phyloP scores from a whole-genome alignment of 2,329 filamentous ascomycete species.

The Colletotrichum coccodes region DNA sequence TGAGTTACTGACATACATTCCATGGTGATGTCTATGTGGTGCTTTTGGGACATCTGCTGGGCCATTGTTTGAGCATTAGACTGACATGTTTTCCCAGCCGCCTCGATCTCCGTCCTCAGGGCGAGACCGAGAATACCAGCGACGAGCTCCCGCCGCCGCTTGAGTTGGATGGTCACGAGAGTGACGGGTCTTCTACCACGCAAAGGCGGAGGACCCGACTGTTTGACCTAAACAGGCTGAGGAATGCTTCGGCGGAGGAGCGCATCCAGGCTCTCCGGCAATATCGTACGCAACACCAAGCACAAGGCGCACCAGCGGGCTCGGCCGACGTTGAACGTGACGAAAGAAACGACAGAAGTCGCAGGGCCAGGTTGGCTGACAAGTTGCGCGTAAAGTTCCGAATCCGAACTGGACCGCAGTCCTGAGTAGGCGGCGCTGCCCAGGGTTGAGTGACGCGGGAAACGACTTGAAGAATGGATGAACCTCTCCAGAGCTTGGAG shows the following conservation, averaged over 20 bases:
- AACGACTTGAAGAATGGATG: background rate
- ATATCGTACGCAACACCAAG: constrained; percentile 53
- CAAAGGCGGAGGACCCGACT: constrained; percentile 61
- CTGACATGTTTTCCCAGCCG: constrained; percentile 52
- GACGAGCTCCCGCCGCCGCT: constrained; percentile 53
- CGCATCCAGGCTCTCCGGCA: constrained; percentile 69
- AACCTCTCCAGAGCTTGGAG: background rate
- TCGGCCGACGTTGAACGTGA: constrained; percentile 40
- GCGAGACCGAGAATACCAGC: constrained; percentile 33
- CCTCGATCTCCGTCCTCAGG: constrained; percentile 61
- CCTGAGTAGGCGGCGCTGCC: background rate
- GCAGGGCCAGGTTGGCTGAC: constrained; percentile 56
- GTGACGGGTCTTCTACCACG: constrained; percentile 42
- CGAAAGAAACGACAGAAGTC: constrained; percentile 47
- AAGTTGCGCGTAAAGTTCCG: constrained; percentile 64
- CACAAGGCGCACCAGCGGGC: background rate
- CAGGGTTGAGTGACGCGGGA: background rate
- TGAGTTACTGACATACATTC: constrained; percentile 51
- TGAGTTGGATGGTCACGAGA: constrained; percentile 48
- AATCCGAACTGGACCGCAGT: constrained; percentile 58
- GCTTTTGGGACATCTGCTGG: background rate
- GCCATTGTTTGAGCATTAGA: background rate
- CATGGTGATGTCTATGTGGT: background rate
- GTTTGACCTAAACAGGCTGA: constrained; percentile 65
- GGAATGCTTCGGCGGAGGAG: constrained; percentile 69